phyloP scores from a whole-genome alignment of 2,329 filamentous ascomycete genomes.

The Chrysoporthe deuterocubensis region DNA sequence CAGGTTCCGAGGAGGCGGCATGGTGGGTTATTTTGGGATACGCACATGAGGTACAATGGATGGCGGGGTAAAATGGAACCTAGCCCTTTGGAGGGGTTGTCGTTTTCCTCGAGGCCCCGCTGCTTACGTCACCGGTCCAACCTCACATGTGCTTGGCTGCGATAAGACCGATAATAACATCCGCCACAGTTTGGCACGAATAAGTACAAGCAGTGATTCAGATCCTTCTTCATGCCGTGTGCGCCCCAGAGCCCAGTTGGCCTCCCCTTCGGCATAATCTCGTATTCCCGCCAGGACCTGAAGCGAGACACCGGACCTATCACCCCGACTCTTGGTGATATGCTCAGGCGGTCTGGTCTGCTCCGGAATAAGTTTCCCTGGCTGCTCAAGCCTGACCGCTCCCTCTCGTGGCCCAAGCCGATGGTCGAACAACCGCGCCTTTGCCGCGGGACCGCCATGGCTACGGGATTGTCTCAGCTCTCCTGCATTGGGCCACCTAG shows the following conservation, averaged over 20 bases:
- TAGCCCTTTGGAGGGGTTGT: constrained; percentile 10
- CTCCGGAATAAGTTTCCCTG: neutral
- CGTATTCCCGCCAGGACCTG: neutral
- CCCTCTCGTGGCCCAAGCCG: neutral
- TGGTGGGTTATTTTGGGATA: constrained; percentile 6
- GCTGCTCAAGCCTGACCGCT: neutral
- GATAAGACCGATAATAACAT: neutral
- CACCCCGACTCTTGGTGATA: neutral
- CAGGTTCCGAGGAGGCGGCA: constrained; percentile 39
- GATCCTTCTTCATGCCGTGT: too few species aligned
- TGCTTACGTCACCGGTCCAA: constrained; percentile 9
- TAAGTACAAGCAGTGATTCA: too few species aligned
- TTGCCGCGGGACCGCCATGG: neutral
- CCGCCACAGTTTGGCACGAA: neutral
- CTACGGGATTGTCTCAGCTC: neutral
- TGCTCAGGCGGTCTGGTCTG: neutral
- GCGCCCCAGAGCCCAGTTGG: too few species aligned
- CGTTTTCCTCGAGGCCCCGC: neutral
- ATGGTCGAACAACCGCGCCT: neutral
- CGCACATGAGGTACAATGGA: neutral
- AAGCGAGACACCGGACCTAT: neutral
- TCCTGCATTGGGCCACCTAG: neutral
- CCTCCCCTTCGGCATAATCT: neutral
- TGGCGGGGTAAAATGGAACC: constrained; percentile 7
- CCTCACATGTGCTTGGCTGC: neutral